Evolutionary conservation across 495 filamentous ascomycete genomes (phyloP).

Genomic region (Penicillium argentinense): DNA sequence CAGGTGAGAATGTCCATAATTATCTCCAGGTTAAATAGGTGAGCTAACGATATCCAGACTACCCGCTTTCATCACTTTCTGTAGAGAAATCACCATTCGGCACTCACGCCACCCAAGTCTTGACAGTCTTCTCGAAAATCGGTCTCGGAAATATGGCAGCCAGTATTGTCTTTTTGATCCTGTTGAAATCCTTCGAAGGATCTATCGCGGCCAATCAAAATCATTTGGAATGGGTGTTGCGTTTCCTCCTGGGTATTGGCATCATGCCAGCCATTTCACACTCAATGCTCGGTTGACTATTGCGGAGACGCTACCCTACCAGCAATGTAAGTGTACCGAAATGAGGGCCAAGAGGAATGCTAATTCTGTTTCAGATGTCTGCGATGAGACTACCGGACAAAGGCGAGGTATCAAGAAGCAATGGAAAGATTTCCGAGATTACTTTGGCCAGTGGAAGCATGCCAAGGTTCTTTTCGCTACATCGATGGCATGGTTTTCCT

Average conservation of each 20-base stretch:
- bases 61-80: conserved; percentile 16
- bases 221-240: conserved; percentile 20
- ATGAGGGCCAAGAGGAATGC: too few relatives aligned
- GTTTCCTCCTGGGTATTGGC: conserved; percentile 17
- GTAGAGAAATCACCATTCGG: conserved; percentile 18
- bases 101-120: conserved; percentile 14
- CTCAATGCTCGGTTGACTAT: conserved; percentile 19
- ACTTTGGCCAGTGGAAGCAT: conserved; percentile 22
- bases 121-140: conserved; percentile 16
- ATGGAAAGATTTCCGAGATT: conserved; percentile 21
- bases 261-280: conserved; percentile 16
- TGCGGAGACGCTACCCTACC: conserved; percentile 12
- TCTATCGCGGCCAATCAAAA: conserved; percentile 4
- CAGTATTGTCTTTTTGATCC: conserved; percentile 18
- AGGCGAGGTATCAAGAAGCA: conserved; percentile 16
- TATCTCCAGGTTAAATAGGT: background rate
- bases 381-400: conserved; percentile 9
- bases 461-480: conserved; percentile 23
- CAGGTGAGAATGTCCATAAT: too few relatives aligned
- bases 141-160: conserved; percentile 18
- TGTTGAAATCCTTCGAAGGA: conserved; percentile 18
- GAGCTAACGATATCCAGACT: conserved; percentile 8
- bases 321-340: conserved; percentile 16
- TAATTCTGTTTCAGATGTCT: conserved; percentile 10
- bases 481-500: conserved; percentile 23